phyloP scores from a whole-genome alignment of 768 basidiomycete species.

The Leccinum fibrillosum region DNA sequence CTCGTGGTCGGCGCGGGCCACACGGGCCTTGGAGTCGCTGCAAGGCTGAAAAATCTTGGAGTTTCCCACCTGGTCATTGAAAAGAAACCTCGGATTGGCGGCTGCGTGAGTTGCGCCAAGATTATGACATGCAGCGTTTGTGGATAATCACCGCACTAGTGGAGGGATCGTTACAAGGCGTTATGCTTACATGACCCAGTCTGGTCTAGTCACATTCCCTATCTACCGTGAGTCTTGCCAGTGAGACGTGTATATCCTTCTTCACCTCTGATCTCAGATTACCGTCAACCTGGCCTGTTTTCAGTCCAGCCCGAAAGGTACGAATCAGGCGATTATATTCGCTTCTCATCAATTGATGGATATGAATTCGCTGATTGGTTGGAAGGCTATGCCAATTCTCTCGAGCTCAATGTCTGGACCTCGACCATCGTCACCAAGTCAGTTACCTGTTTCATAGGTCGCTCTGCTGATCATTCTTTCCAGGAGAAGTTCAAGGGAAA shows the following conservation, averaged over 20 bases:
- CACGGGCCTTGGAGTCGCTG: conserved; percentile 61
- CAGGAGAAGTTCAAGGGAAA: conserved; percentile 54
- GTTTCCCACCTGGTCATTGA: conserved; percentile 58
- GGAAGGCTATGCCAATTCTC: conserved; percentile 54
- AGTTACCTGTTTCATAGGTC: neutral
- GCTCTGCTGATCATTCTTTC: neutral
- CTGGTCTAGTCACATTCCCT: conserved; percentile 56
- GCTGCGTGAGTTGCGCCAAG: conserved; percentile 29
- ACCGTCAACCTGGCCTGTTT: conserved; percentile 56
- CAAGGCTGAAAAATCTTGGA: conserved; percentile 59
- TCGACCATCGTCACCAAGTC: conserved; percentile 39
- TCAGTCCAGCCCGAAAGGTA: conserved; percentile 49
- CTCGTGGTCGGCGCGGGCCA: conserved; percentile 66
- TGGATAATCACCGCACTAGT: conserved; percentile 22
- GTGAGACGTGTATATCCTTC: neutral
- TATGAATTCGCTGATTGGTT: conserved; percentile 64
- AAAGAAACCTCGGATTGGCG: conserved; percentile 48
- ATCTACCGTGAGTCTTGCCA: conserved; percentile 40
- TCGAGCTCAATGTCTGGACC: conserved; percentile 66
- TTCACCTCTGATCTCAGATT: conserved; percentile 35
- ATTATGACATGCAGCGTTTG: too few species aligned
- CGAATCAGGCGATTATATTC: neutral
- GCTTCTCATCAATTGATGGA: neutral
- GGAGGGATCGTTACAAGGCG: conserved; percentile 58
- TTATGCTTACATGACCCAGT: conserved; percentile 53